Evolutionary conservation across 768 basidiomycete species (phyloP).

Genomic region (Pleurotus eryngii): DNA sequence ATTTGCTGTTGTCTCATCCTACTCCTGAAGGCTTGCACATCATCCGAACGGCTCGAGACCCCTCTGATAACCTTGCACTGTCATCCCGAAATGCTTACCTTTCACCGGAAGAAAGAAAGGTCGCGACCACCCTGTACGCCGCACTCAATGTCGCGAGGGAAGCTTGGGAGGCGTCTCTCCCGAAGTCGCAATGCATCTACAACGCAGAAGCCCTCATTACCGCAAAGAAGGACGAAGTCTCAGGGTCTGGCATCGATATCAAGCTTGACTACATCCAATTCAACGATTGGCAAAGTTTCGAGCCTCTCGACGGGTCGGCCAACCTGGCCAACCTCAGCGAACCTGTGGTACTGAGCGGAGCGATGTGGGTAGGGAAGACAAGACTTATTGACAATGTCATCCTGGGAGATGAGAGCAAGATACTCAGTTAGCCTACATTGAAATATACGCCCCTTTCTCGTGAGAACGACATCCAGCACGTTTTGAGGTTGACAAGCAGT

Average conservation of each 20-base stretch:
- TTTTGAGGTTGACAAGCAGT: too few relatives aligned
- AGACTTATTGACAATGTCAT: constrained; percentile 92
- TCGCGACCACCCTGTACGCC: constrained; percentile 66
- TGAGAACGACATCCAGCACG: too few relatives aligned
- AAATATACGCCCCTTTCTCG: too few relatives aligned
- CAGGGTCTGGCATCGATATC: constrained; percentile 44
- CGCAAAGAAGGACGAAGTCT: constrained; percentile 23
- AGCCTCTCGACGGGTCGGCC: constrained; percentile 40
- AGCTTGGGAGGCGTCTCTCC: constrained; percentile 51
- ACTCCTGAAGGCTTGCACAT: constrained; percentile 74
- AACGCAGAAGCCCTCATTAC: constrained; percentile 41
- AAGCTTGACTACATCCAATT: constrained; percentile 84
- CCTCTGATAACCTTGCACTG: constrained; percentile 68
- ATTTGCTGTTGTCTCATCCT: constrained; percentile 82
- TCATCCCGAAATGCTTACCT: constrained; percentile 92
- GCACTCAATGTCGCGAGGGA: constrained; percentile 60
- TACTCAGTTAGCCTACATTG: constrained; percentile 25
- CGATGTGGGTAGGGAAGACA: constrained; percentile 81
- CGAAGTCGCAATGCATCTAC: constrained; percentile 47
- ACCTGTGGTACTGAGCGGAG: constrained; percentile 77
- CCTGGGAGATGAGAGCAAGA: constrained; percentile 47
- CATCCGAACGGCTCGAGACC: constrained; percentile 77
- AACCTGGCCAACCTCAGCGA: constrained; percentile 22
- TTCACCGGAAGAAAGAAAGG: constrained; percentile 51
- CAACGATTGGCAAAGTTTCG: constrained; percentile 78